Conservation (phyloP, 2,329 filamentous ascomycete genomes). For the Botryotinia globosa region DNA sequence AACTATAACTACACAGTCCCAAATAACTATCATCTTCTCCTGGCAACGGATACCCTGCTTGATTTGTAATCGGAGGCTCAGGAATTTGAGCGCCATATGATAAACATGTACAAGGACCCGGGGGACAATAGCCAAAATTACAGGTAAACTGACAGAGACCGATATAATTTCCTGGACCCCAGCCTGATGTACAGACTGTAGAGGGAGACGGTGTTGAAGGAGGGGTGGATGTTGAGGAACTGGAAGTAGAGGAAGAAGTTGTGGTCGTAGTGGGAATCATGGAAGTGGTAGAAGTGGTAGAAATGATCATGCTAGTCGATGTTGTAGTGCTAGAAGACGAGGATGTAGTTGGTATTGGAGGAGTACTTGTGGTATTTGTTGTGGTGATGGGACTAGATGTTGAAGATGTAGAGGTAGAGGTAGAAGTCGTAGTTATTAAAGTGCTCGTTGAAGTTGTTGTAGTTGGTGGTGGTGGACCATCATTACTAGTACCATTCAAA, state of each 20-base stretch:
- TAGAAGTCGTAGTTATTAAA: conserved; percentile 12
- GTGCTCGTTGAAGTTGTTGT: conserved; percentile 16
- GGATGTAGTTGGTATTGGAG: not conserved
- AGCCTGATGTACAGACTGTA: conserved; percentile 29
- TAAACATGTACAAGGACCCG: conserved; percentile 30
- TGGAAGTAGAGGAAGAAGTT: conserved; percentile 1
- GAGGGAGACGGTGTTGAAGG: conserved; percentile 14
- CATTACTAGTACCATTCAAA: conserved; percentile 22
- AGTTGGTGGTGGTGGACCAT: conserved; percentile 14
- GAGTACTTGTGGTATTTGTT: not conserved
- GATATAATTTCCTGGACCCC: conserved; percentile 39
- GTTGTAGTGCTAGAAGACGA: not conserved
- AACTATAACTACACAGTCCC: conserved; percentile 47
- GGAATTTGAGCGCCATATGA: conserved; percentile 23
- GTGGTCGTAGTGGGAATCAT: not conserved
- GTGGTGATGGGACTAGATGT: not conserved
- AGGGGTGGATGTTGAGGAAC: not conserved
- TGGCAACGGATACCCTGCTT: conserved; percentile 39
- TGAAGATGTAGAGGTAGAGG: not conserved
- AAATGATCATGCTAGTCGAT: not conserved
- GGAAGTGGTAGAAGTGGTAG: not conserved
- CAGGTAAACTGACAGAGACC: conserved; percentile 41
- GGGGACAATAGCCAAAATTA: conserved; percentile 32
- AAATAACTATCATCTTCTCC: conserved; percentile 42
- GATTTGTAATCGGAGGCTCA: conserved; percentile 32